Evolutionary conservation across 2,329 filamentous ascomycete species (phyloP).

Genomic region (Volutella citrinella): DNA sequence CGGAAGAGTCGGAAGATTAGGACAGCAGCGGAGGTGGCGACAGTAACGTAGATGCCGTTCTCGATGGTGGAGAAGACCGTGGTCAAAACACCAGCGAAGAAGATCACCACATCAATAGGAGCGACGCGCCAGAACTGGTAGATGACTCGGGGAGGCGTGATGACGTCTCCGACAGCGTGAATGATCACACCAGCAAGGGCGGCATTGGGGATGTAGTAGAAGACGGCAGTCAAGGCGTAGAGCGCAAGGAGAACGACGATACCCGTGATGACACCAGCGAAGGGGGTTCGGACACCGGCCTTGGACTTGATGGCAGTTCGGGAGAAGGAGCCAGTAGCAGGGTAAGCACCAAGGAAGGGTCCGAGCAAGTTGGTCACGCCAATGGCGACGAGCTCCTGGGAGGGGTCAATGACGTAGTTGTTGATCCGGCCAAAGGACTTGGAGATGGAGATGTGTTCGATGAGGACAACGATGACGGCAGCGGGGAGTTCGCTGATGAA

Average conservation of each 20-base stretch:
- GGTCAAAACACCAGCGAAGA: slow-evolving; percentile 80
- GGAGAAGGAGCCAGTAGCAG: slow-evolving; percentile 86
- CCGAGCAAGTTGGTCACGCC: slow-evolving; percentile 72
- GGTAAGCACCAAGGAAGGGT: slow-evolving; percentile 78
- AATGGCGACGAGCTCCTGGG: slow-evolving; percentile 76
- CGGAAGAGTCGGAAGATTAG: slow-evolving; percentile 77
- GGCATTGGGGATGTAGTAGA: slow-evolving; percentile 83
- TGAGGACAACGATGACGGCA: slow-evolving; percentile 73
- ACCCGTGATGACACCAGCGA: slow-evolving; percentile 82
- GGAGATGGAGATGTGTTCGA: slow-evolving; percentile 79
- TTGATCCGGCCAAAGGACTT: slow-evolving; percentile 80
- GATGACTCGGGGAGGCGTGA: slow-evolving; percentile 77
- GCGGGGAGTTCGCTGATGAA: slow-evolving; percentile 68
- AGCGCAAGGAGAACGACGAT: slow-evolving; percentile 78
- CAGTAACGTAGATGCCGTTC: slow-evolving; percentile 80
- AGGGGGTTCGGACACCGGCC: slow-evolving; percentile 81
- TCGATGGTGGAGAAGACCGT: slow-evolving; percentile 81
- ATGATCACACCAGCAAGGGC: slow-evolving; percentile 82
- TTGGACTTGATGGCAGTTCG: slow-evolving; percentile 94
- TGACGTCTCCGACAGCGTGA: slow-evolving; percentile 82
- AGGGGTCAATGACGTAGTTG: slow-evolving; percentile 78
- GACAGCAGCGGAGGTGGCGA: slow-evolving; percentile 66
- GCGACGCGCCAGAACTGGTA: slow-evolving; percentile 89
- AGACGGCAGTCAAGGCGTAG: slow-evolving; percentile 78
- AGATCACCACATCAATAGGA: slow-evolving; percentile 78